phyloP scores from a whole-genome alignment of 768 basidiomycete species.

The Lactifluus pinguis region DNA sequence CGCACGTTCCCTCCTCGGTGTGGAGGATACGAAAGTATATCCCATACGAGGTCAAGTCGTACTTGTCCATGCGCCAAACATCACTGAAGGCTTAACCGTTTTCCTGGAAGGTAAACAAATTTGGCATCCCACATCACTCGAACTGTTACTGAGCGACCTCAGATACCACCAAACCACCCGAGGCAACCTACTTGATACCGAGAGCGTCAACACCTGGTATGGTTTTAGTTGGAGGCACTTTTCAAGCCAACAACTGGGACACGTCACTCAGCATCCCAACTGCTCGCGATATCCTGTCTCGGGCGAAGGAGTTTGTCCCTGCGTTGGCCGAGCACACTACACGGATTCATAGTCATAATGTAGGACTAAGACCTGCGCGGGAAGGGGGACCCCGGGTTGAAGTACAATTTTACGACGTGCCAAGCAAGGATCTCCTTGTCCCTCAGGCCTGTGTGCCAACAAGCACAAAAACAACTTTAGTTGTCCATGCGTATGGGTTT shows the following conservation, averaged over 20 bases:
- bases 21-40: conserved; percentile 65
- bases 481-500: conserved; percentile 56
- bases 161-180: conserved; percentile 12
- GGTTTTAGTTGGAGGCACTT: conserved; percentile 51
- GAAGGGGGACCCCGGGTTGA: conserved; percentile 51
- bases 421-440: conserved; percentile 24
- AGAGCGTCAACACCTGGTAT: conserved; percentile 39
- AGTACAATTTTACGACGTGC: conserved; percentile 32
- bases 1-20: conserved; percentile 65
- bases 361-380: conserved; percentile 49
- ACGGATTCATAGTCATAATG: conserved; percentile 44
- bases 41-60: conserved; percentile 84
- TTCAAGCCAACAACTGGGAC: conserved; percentile 41
- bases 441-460: conserved; percentile 9
- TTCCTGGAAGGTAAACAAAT: not conserved
- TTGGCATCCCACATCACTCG: not conserved
- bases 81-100: conserved; percentile 32
- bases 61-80: conserved; percentile 58
- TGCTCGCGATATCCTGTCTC: conserved; percentile 38
- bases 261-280: conserved; percentile 35
- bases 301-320: conserved; percentile 35
- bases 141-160: not conserved
- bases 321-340: conserved; percentile 28
- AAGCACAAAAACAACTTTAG: conserved; percentile 24
- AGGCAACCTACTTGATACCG: conserved; percentile 53